phyloP scores from a whole-genome alignment of 2,329 filamentous ascomycete genomes.

The Colletotrichum tamarilloi region DNA sequence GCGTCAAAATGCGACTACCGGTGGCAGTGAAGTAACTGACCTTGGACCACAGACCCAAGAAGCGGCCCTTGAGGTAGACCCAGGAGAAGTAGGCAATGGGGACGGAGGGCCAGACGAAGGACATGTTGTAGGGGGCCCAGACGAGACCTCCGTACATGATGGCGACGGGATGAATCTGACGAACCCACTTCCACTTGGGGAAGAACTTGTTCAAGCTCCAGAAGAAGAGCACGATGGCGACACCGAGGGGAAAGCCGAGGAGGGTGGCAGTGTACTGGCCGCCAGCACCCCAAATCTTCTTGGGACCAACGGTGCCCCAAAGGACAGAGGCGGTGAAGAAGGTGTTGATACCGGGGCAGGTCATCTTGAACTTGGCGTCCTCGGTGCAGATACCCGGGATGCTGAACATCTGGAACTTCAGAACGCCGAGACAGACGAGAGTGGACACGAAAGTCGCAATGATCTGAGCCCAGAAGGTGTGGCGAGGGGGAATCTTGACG shows the following conservation, averaged over 20 bases:
- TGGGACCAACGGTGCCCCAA: slow-evolving; percentile 54
- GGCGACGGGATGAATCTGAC: slow-evolving; percentile 56
- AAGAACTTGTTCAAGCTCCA: slow-evolving; percentile 49
- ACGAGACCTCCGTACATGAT: slow-evolving; percentile 52
- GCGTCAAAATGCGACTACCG: not conserved
- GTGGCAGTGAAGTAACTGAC: slow-evolving; percentile 40
- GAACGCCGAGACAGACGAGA: slow-evolving; percentile 61
- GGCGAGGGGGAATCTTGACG: slow-evolving; percentile 71
- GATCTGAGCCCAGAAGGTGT: slow-evolving; percentile 70
- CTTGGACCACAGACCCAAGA: slow-evolving; percentile 62
- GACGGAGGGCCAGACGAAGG: slow-evolving; percentile 59
- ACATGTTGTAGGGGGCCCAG: slow-evolving; percentile 60
- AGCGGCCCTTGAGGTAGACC: slow-evolving; percentile 57
- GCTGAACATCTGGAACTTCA: slow-evolving; percentile 55
- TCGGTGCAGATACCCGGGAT: slow-evolving; percentile 51
- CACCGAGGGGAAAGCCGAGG: slow-evolving; percentile 53
- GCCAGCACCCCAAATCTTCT: slow-evolving; percentile 48
- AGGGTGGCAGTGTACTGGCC: slow-evolving; percentile 50
- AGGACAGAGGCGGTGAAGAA: slow-evolving; percentile 55
- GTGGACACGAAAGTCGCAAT: slow-evolving; percentile 64
- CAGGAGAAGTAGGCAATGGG: slow-evolving; percentile 60
- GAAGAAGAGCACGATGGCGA: slow-evolving; percentile 47
- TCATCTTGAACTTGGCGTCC: slow-evolving; percentile 48
- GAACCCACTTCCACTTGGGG: slow-evolving; percentile 45
- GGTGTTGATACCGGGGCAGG: slow-evolving; percentile 50